Base-by-base conservation (phyloP, 306 rosid species). In the Vicia villosa region DNA sequence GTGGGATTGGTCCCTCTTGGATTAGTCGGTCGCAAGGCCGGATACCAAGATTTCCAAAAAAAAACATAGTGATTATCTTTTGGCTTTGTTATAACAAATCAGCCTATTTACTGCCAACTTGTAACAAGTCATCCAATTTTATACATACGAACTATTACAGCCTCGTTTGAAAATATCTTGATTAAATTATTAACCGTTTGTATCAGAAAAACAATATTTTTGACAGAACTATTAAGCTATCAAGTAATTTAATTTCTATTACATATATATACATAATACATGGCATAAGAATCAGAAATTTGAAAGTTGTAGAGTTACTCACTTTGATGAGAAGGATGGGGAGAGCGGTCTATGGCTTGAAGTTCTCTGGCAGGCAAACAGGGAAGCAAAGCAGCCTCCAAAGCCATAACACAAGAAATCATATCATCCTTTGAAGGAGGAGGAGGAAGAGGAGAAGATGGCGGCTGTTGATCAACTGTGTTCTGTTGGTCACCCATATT, bases 341-440 rank as follows among this genome's bases (percentile, higher is more conserved):
- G 96, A 21, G 96, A 94, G 28, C 97, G 97, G 81, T 94, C 97
- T 21, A 88, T 88, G n/a, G 97, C 98, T 70, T 94, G 96, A 78
- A 94, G 96, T 81, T 94, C 98, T 78, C 89, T 82, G 12, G 97
- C 97, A 17, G 98, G 98, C 86, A 94, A 83, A 76, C 97, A 94
- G 30, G 98, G 98, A 73, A 94, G 98, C 84, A 94, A 78, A 76
- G 97, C 96, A 79, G 89, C 87, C 84, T 94, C 98, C 82, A 94
- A 72, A 42, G 96, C 91, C 83, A 69, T 69, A 66, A 90, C 90
- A 63, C 86, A 88, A 0, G 90, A 72, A 73, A 87, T 30, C 97
- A 94, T 94, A 54, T 94, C 92, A 68, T 85, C 96, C 75, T 79
- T 92, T 17, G 86, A 77, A 40, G 88, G 74, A 57, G 79, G 75